Evolutionary conservation across 768 basidiomycete genomes (phyloP), one percentile per base, ranked within the genome.

Genomic region (Hygrophorus pudorinus): DNA sequence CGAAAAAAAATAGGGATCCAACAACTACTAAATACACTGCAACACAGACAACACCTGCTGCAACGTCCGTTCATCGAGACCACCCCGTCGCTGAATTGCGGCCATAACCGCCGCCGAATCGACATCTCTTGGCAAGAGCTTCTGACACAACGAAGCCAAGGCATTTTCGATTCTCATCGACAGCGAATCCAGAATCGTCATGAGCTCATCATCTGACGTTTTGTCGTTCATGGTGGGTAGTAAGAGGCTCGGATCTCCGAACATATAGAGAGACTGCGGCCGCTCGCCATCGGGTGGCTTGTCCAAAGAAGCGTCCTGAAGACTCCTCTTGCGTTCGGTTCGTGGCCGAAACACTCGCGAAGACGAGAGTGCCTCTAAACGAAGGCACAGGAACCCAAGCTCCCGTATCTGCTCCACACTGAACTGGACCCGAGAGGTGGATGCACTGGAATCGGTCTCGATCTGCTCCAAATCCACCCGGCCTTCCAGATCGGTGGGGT

Each of bases 81-180:
- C 65, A 11, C 31, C 42, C 12, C 63, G 67, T 14, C 58, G 57
- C 44, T 58, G 53, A 49, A 71, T 51, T n/a, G 60, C 59, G 41
- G 59, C 51, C 44, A 72, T 50, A 33, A 72, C 51, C n/a, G 57
- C 55, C 13, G 56, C 48, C 36, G 59, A 59, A 34, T 58, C 54
- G 9, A 51, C 43, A 10, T 52, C 53, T 3, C 51, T 48, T 6
- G 56, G 48, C 30, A 51, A 46, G 38, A 56, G 56, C 48, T 55
- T 57, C 41, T 57, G 51, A n/a, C 55, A 55, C 35, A 70, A 50
- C 9, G 66, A 56, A 29, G 64, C 57, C 20, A 78, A 61, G 2
- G 84, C 75, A 56, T 92, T 91, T 57, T 87, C 81, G 43, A 92
- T 79, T 34, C 92, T 72, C 6, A 76, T 64, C 24, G 82, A 68